Percentiles rank a stretch among this genome's conserved stretches.
These are phyloP conservation scores for Camellia granthamiana DNA, from an alignment of 148 eudicot genomes.

Conservation along the genomic window DNA sequence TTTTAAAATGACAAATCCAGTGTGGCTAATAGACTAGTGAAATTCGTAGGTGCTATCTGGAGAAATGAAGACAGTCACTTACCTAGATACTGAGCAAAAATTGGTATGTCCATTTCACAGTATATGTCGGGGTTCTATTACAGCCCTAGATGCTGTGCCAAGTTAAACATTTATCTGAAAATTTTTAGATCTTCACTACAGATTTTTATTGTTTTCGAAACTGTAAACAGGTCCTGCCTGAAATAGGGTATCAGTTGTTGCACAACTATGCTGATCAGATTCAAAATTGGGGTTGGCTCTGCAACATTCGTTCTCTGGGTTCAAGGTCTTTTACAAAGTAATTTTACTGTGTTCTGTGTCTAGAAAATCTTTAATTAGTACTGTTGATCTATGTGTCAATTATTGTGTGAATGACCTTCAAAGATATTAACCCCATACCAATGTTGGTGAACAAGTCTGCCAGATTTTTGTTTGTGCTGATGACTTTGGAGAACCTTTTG, in stretches of 20 bases:
- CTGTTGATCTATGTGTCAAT: neutral
- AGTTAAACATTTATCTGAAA: neutral
- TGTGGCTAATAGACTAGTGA: conserved; percentile 20
- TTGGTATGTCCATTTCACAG: conserved; percentile 46
- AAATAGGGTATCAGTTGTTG: conserved; percentile 71
- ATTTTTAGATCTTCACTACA: neutral
- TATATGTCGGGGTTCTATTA: neutral
- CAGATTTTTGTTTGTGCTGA: too few relatives aligned
- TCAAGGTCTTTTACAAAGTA: conserved; percentile 76
- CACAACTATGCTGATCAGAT: conserved; percentile 72
- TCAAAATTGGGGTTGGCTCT: conserved; percentile 95
- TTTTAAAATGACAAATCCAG: neutral
- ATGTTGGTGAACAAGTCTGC: neutral
- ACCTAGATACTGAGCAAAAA: conserved; percentile 76
- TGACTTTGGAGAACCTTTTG: too few relatives aligned
- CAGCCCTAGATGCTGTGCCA: neutral
- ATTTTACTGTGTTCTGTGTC: conserved; percentile 13
- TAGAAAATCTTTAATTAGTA: neutral
- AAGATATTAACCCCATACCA: neutral
- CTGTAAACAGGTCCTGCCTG: conserved; percentile 69
- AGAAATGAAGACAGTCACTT: conserved; percentile 65
- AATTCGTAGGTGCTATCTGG: conserved; percentile 70
- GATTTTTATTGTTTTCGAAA: conserved; percentile 7
- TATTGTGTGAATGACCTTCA: neutral
- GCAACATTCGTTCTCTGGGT: conserved; percentile 60